A percentile compares a stretch with the other conserved stretches of the same genome.
Evolutionary conservation across 169 alveolate species (phyloP).

Genomic region (Plasmodium malariae): DNA sequence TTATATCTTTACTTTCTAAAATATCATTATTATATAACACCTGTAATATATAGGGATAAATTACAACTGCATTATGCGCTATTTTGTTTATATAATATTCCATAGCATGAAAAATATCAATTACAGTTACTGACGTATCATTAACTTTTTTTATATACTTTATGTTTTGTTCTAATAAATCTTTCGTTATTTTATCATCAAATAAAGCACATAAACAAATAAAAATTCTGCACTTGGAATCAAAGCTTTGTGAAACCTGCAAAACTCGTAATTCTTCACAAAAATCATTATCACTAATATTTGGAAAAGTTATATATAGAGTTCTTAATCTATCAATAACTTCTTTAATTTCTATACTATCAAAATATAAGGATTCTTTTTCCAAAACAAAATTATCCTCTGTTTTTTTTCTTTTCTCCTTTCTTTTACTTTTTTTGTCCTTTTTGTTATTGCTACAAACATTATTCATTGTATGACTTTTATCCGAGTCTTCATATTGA

Average conservation of each 20-base stretch:
- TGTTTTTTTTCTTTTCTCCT: constrained; percentile 53
- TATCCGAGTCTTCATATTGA: constrained; percentile 60
- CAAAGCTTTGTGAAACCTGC: constrained; percentile 93
- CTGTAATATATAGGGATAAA: constrained; percentile 88
- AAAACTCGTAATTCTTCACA: constrained; percentile 91
- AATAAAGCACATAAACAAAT: constrained; percentile 85
- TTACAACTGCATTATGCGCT: constrained; percentile 80
- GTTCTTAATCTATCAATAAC: constrained; percentile 86
- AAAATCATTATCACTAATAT: constrained; percentile 84
- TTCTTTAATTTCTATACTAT: constrained; percentile 87
- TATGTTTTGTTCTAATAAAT: constrained; percentile 81
- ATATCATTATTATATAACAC: constrained; percentile 87
- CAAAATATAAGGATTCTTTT: constrained; percentile 82
- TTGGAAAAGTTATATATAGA: constrained; percentile 78
- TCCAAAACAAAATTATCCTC: constrained; percentile 76
- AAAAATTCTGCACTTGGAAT: constrained; percentile 85
- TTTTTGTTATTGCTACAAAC: constrained; percentile 54
- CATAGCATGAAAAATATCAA: constrained; percentile 85
- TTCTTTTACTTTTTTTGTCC: constrained; percentile 27
- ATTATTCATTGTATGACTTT: constrained; percentile 32
- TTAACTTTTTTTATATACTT: constrained; percentile 80
- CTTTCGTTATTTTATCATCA: constrained; percentile 77
- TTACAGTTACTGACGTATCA: constrained; percentile 84
- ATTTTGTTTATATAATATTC: constrained; percentile 85
- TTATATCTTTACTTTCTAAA: constrained; percentile 85